Evolutionary conservation across 163 green algal genomes (phyloP).

Genomic region (Coccomyxa subellipsoidea): DNA sequence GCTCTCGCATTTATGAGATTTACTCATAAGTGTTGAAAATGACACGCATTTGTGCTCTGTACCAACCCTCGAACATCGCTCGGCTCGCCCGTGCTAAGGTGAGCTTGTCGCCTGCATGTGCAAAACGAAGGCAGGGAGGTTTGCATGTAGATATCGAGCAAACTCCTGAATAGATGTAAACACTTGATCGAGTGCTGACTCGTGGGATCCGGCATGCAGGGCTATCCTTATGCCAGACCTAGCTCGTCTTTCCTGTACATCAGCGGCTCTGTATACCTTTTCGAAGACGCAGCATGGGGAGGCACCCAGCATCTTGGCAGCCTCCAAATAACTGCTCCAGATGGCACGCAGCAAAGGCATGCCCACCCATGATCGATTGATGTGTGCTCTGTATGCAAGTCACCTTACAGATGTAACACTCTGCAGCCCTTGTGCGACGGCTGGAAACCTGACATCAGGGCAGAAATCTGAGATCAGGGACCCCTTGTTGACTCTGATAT

Average conservation of each 20-base stretch:
- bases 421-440: neutral
- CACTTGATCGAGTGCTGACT: neutral
- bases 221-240: slow-evolving; percentile 50
- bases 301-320: neutral
- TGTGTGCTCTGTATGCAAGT: neutral
- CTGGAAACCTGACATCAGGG: neutral
- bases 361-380: neutral
- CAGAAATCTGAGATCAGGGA: neutral
- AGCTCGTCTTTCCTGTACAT: slow-evolving; percentile 39
- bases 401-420: neutral
- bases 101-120: neutral
- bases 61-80: neutral
- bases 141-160: neutral
- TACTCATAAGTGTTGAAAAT: no score
- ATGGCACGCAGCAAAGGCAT: neutral
- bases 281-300: slow-evolving; percentile 16
- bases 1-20: no score
- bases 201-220: neutral
- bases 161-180: neutral
- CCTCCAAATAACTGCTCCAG: neutral
- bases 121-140: neutral
- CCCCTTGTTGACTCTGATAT: neutral
- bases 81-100: neutral
- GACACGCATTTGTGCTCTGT: neutral
- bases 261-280: slow-evolving; percentile 27